phyloP scores from a whole-genome alignment of 78 protist species.

The Dictyostelium intermedium region DNA sequence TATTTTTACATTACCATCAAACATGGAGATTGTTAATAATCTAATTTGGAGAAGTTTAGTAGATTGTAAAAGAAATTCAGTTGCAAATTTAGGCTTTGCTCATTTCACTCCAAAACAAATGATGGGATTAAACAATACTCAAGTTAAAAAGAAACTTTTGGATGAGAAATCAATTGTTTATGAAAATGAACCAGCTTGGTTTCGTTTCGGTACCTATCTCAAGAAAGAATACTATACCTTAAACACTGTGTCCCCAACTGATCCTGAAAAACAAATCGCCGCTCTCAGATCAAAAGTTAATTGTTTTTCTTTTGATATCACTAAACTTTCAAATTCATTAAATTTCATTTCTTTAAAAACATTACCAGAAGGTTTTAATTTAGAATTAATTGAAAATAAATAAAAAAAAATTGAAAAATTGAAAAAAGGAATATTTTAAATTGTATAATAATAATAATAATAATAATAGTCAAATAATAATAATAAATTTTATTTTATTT shows the following conservation, averaged over 20 bases:
- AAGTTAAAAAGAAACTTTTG: constrained; percentile 10
- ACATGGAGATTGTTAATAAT: constrained; percentile 42
- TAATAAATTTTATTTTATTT: too few species aligned
- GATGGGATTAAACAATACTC: neutral
- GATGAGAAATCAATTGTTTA: constrained; percentile 23
- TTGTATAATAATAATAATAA: too few species aligned
- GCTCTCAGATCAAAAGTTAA: neutral
- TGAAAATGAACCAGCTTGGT: constrained; percentile 53
- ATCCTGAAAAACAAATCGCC: neutral
- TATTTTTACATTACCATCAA: constrained; percentile 46
- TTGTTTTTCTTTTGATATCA: constrained; percentile 11
- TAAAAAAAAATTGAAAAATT: neutral
- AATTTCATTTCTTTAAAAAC: constrained; percentile 1
- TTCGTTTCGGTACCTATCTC: constrained; percentile 30
- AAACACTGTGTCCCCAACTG: neutral
- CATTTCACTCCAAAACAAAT: constrained; percentile 47
- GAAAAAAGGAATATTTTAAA: too few species aligned
- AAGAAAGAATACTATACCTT: constrained; percentile 13
- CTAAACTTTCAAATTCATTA: neutral
- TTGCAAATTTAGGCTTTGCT: constrained; percentile 41
- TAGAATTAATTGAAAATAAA: neutral
- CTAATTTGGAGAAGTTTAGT: constrained; percentile 68
- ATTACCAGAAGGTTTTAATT: constrained; percentile 25
- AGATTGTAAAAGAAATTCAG: constrained; percentile 54
- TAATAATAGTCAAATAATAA: too few species aligned